Percentiles rank a stretch among this genome's conserved stretches.
phyloP scores from a whole-genome alignment of 2,329 filamentous ascomycete genomes.

The Leptographium wingfieldii region DNA sequence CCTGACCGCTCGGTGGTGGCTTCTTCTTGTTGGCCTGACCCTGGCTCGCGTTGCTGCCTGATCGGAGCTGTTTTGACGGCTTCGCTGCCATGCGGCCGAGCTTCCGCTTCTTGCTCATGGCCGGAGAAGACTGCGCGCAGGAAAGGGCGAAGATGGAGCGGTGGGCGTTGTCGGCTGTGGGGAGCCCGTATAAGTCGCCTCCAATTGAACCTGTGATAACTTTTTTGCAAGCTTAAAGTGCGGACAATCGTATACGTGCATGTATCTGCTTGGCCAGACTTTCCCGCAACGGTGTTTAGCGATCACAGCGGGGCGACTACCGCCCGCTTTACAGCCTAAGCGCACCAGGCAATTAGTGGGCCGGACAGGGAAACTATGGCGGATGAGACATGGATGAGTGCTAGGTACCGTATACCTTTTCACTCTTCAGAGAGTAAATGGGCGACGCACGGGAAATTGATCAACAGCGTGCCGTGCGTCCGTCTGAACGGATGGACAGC shows the following conservation, averaged over 20 bases:
- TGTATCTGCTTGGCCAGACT: neutral
- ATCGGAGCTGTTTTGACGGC: neutral
- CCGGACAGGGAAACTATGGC: neutral
- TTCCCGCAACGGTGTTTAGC: conserved; percentile 4
- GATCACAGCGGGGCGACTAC: conserved; percentile 6
- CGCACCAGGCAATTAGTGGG: neutral
- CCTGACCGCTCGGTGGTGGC: neutral
- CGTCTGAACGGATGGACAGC: too few relatives aligned
- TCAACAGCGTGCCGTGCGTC: neutral
- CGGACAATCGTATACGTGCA: neutral
- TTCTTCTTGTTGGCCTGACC: neutral
- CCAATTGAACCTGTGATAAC: neutral
- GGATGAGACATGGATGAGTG: conserved; percentile 2
- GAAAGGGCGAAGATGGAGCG: too few relatives aligned
- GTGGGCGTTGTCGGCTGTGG: neutral
- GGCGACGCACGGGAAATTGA: neutral
- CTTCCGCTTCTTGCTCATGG: conserved; percentile 32
- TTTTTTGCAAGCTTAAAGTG: neutral
- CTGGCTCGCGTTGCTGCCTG: neutral
- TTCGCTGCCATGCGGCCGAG: conserved; percentile 13
- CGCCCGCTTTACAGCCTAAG: conserved; percentile 1
- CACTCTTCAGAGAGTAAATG: neutral
- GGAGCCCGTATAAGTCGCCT: neutral
- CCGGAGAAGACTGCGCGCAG: neutral
- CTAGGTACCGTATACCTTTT: conserved; percentile 2